Conservation (phyloP, 805 yeast genomes). For the Sugiyamaella boreocaroliniensis region DNA sequence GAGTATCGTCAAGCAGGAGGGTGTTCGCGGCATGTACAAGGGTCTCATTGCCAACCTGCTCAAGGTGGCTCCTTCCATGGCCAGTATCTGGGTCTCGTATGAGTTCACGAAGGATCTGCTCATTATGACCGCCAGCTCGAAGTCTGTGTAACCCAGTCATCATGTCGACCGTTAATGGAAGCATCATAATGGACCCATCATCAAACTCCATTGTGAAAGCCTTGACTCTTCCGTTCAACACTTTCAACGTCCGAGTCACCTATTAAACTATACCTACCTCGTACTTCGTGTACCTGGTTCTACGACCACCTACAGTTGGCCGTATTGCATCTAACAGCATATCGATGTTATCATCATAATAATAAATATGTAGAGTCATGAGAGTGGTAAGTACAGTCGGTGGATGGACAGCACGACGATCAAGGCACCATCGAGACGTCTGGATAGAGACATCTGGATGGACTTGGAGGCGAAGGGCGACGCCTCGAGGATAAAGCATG, state of each 20-base stretch:
- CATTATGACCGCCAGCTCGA: not conserved
- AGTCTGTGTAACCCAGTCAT: too few species aligned
- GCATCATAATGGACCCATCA: not conserved
- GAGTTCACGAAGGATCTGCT: slow-evolving; percentile 53
- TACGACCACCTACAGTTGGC: not conserved
- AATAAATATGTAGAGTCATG: not conserved
- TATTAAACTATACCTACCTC: not conserved
- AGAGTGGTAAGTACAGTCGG: not conserved
- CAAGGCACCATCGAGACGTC: too few species aligned
- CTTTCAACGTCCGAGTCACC: too few species aligned
- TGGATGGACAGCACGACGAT: not conserved
- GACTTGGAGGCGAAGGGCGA: too few species aligned
- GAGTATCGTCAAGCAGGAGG: slow-evolving; percentile 67
- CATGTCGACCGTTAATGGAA: too few species aligned
- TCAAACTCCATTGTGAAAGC: too few species aligned
- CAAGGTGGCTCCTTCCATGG: slow-evolving; percentile 93
- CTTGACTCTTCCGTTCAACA: too few species aligned
- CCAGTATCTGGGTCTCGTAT: slow-evolving; percentile 87
- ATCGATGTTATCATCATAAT: not conserved
- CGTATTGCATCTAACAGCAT: not conserved
- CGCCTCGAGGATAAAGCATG: too few species aligned
- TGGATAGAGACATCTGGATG: too few species aligned
- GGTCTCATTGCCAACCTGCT: slow-evolving; percentile 63
- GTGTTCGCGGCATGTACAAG: slow-evolving; percentile 68
- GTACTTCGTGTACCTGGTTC: not conserved